Base-by-base conservation (phyloP, 2,329 filamentous ascomycete genomes). In the Stemphylium beticola region DNA sequence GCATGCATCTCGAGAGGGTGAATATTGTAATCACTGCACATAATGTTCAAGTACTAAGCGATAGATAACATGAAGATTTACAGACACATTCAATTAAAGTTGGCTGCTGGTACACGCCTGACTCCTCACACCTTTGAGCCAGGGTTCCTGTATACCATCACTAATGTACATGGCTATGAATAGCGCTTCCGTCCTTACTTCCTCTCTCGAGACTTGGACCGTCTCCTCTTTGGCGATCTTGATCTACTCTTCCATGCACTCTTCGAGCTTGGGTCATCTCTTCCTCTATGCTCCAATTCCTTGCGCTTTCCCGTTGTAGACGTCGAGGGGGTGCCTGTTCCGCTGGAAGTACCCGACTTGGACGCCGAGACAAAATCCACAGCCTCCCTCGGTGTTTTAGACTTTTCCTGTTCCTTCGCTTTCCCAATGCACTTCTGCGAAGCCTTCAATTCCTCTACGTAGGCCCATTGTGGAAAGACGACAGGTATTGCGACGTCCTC, bases 391-490 rank as follows among this genome's bases (percentile, higher is more conserved):
- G 69, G 72, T 5, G 45, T 49, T 46, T 59, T 71, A 7, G 61
- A 60, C 42, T 62, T 68, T 26, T 71, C 64, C 24, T 69, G 68
- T 33, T 74, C 76, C 49, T 64, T 72, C 44, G 64, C 63, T 49
- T 72, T 72, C 14, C 56, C 42, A 3, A 76, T 60, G 44, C 66
- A 66, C 66, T 76, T 78, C 64, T 78, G 78, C 49, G 75, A 73
- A 48, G 68, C 72, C 47, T 66, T 69, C 53, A 79, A 63, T 63
- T 77, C 73, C 53, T 80, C 78, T 7, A 73, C 68, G 63, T 79
- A 80, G 34, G 76, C 77, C 67, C 75, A 78, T 14, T 74, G 65
- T 9, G 77, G 75, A 67, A 78, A 81, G 7, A 49, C 58, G 3
- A 66, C 61, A 4, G 75, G 72, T n/a, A 80, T 73, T 4, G 70